Evolutionary conservation across 2,329 filamentous ascomycete genomes (phyloP), one percentile per base, ranked within the genome.

Genomic region (Ambrosiella xylebori): DNA sequence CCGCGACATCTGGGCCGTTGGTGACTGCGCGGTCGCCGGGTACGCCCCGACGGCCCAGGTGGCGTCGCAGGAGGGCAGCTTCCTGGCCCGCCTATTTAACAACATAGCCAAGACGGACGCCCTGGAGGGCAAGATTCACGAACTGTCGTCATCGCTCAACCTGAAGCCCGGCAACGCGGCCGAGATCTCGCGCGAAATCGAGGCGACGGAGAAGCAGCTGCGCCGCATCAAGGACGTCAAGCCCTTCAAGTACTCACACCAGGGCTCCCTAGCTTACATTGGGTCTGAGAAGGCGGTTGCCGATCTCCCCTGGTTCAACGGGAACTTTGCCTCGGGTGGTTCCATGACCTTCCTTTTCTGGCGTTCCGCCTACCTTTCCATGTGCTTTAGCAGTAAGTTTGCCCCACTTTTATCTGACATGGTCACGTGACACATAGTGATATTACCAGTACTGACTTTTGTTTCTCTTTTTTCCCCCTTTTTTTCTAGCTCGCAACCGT

Each of bases 1-100:
- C 54, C 89, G 94, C 68, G 94, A 97, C 70, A 87, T 98, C 70
- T 98, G 93, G 93, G 93, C 93, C 54, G 85, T 96, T 57, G 93
- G 93, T 66, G 93, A 98, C 76, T 98, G 93, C 70, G 91, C 91
- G 58, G 86, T 97, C 54, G 93, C 93, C 64, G 95, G 95, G 70
- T 98, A 98, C 69, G 93, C 93, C 37, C 93, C 93, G 40, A 98
- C 93, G 7, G 93, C 93, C 37, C 93, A 98, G 76, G 93, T 98
- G 52, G 93, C 93, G 59, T 81, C 86, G 8, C 93, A 98, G 74
- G 93, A 98, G 74, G 93, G 93, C 68, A 84, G 81, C 67, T 98
- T 97, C 81, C 80, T 98, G 41, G 93, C 89, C 45, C 84, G 88
- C 63, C 82, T 98, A 61, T 96, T 98, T 79, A 98, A 98, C 79